phyloP scores from a whole-genome alignment of 2,329 filamentous ascomycete species.

The Aspergillus floridensis region DNA sequence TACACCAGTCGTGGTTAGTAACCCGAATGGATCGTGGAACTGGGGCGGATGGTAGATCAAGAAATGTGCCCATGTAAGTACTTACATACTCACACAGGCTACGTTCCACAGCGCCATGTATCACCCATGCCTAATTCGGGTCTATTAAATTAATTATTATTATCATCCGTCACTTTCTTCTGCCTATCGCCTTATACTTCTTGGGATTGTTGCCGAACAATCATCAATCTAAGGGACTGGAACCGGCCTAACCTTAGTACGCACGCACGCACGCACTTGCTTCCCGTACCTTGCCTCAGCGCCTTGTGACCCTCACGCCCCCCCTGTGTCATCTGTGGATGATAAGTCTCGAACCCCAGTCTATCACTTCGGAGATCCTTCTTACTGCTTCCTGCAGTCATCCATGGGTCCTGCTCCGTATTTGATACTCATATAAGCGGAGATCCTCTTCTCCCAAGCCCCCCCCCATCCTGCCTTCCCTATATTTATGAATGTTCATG shows the following conservation, averaged over 20 bases:
- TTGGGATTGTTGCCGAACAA: background rate
- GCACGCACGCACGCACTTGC: background rate
- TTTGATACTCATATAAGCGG: slow-evolving; percentile 20
- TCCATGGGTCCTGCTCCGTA: slow-evolving; percentile 19
- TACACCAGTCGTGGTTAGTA: background rate
- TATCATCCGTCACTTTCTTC: slow-evolving; percentile 1
- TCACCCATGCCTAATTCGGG: slow-evolving; percentile 3
- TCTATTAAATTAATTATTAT: slow-evolving; percentile 8
- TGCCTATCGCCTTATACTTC: background rate
- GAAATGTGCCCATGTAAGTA: slow-evolving; percentile 18
- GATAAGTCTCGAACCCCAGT: slow-evolving; percentile 19
- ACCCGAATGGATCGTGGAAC: slow-evolving; percentile 33
- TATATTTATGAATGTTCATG: slow-evolving; percentile 15
- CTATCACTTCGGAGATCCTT: slow-evolving; percentile 16
- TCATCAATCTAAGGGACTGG: slow-evolving; percentile 11
- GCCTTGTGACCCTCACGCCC: slow-evolving; percentile 20
- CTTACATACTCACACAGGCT: background rate
- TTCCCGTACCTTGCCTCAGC: slow-evolving; percentile 23
- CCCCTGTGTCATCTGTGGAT: slow-evolving; percentile 24
- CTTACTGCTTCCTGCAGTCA: slow-evolving; percentile 22
- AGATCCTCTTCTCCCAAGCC: slow-evolving; percentile 2
- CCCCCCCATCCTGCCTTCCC: slow-evolving; percentile 3
- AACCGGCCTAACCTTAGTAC: slow-evolving; percentile 1
- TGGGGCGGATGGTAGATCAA: slow-evolving; percentile 37
- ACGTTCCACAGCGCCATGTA: slow-evolving; percentile 9